Conservation (phyloP, 306 rosid genomes). For the Trifolium dubium region DNA sequence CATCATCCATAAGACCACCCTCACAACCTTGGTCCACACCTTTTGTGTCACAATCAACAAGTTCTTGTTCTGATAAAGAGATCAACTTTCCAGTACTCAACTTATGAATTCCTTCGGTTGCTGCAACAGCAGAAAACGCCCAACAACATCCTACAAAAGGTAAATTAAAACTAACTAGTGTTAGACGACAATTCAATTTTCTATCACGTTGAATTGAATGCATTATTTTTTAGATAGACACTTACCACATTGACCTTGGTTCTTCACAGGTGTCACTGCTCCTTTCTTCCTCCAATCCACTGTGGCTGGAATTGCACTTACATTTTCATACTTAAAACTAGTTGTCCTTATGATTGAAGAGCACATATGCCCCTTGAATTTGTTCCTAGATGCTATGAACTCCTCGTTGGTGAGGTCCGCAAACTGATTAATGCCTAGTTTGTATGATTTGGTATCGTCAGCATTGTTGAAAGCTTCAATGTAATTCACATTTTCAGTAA, state of each 20-base stretch:
- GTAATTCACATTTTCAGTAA: not conserved
- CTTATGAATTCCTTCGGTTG: conserved; percentile 11
- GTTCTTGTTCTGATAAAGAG: conserved; percentile 12
- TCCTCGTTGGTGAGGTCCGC: not conserved
- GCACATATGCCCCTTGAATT: conserved; percentile 3
- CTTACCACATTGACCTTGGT: conserved; percentile 13
- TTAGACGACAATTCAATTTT: not conserved
- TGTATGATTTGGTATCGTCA: not conserved
- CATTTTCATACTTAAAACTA: conserved; percentile 1
- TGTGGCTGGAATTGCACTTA: not conserved
- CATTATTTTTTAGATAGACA: not conserved
- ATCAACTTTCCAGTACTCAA: conserved; percentile 31
- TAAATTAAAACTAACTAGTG: not conserved
- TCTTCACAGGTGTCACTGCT: conserved; percentile 7
- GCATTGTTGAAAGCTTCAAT: not conserved
- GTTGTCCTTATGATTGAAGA: not conserved
- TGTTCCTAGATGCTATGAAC: conserved; percentile 12
- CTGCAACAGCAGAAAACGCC: conserved; percentile 9
- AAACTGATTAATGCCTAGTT: conserved; percentile 2
- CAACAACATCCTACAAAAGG: conserved; percentile 36
- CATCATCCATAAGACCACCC: conserved; percentile 17
- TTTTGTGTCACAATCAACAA: conserved; percentile 12
- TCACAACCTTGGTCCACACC: conserved; percentile 11
- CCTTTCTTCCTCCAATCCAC: conserved; percentile 16
- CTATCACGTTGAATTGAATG: not conserved